A percentile compares a stretch with the other conserved stretches of the same genome.
phyloP scores from a whole-genome alignment of 306 rosid species.

The Rosa persica region DNA sequence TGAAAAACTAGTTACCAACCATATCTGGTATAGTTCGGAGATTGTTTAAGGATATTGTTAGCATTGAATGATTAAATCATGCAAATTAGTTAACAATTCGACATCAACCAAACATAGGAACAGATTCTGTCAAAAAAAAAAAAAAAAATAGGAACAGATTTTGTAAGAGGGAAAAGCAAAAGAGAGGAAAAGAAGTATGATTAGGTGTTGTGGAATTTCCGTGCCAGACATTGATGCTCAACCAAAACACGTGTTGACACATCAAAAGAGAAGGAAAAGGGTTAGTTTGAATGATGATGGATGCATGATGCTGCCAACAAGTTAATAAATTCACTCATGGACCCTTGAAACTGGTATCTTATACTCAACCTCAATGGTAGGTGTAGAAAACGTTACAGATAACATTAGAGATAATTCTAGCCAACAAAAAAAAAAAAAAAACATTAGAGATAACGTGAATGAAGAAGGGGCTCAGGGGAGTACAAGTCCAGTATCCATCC shows the following conservation, averaged over 20 bases:
- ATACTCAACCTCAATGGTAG: background rate
- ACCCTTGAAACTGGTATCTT: background rate
- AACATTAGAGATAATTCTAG: too few relatives aligned
- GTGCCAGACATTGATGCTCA: slow-evolving; percentile 25
- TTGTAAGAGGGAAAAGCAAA: background rate
- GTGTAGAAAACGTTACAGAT: background rate
- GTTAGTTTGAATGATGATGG: slow-evolving; percentile 28
- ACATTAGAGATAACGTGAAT: too few relatives aligned
- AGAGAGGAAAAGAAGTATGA: background rate
- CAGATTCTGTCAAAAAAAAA: too few relatives aligned
- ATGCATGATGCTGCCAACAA: background rate
- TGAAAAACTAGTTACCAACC: background rate
- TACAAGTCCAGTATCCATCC: too few relatives aligned
- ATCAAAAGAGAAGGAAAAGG: slow-evolving; percentile 19
- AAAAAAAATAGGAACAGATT: background rate
- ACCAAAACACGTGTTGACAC: slow-evolving; percentile 37
- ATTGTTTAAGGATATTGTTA: background rate
- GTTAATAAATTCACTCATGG: background rate
- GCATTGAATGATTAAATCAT: background rate
- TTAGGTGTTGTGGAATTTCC: slow-evolving; percentile 17
- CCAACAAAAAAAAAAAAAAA: too few relatives aligned
- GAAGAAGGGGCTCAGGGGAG: too few relatives aligned
- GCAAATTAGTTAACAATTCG: background rate
- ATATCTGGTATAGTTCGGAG: background rate
- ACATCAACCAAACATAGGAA: background rate